Conservation (phyloP, 2,329 filamentous ascomycete genomes). For the Fusarium nisikadoi region DNA sequence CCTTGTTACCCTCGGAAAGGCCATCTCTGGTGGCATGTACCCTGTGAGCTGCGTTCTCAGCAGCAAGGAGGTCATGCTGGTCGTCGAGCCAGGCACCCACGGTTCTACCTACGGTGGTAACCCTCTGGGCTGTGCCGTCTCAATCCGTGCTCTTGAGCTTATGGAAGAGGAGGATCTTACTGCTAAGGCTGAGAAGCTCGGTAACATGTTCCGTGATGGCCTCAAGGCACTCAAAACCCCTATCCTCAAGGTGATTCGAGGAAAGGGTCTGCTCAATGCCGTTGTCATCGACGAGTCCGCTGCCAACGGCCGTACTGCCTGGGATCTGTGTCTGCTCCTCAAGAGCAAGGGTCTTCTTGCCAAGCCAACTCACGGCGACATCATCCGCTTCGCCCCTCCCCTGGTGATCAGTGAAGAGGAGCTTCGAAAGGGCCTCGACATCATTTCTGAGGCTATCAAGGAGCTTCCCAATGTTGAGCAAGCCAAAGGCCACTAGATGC, state of each 20-base stretch:
- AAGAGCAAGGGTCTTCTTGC: constrained; percentile 97
- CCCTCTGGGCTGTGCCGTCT: constrained; percentile 93
- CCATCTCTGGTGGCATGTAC: constrained; percentile 98
- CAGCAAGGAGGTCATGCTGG: constrained; percentile 92
- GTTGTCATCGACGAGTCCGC: constrained; percentile 94
- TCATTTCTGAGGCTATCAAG: constrained; percentile 83
- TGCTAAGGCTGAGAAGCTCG: constrained; percentile 82
- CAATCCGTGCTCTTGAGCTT: constrained; percentile 93
- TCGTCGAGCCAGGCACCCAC: constrained; percentile 94
- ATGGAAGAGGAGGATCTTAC: constrained; percentile 92
- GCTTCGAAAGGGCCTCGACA: constrained; percentile 78
- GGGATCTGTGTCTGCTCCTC: constrained; percentile 95
- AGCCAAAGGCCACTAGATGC: constrained; percentile 50
- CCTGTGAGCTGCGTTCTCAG: constrained; percentile 95
- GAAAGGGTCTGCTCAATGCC: constrained; percentile 94
- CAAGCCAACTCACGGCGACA: constrained; percentile 98
- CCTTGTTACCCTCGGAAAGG: constrained; percentile 93
- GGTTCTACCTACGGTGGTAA: constrained; percentile 99
- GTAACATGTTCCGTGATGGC: constrained; percentile 84
- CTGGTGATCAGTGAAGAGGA: constrained; percentile 92
- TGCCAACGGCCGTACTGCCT: constrained; percentile 86
- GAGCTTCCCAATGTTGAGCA: constrained; percentile 76
- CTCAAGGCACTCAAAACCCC: constrained; percentile 80
- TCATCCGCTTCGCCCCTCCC: constrained; percentile 96
- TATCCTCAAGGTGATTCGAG: constrained; percentile 83